phyloP scores from a whole-genome alignment of 371 early-diverging fungal species.

The Basidiobolus meristosporus region DNA sequence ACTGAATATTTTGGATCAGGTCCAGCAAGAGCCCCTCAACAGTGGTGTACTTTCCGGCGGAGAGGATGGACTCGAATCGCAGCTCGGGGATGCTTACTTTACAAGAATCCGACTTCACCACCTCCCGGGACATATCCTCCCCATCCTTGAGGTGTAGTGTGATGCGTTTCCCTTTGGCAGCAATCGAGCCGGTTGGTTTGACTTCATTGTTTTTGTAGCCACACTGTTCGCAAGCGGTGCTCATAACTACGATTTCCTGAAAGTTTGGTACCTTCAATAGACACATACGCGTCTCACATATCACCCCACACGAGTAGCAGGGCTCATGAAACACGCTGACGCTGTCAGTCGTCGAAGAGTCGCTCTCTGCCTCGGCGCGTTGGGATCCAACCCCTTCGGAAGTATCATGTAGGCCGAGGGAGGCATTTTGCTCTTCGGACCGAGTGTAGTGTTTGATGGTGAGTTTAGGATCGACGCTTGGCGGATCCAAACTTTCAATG shows the following conservation, averaged over 20 bases:
- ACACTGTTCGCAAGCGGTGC: constrained; percentile 79
- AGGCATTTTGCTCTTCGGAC: constrained; percentile 55
- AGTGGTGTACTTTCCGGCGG: constrained; percentile 93
- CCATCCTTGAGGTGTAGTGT: constrained; percentile 52
- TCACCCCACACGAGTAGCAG: no score
- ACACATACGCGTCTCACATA: no score
- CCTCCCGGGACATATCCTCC: constrained; percentile 84
- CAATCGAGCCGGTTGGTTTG: constrained; percentile 82
- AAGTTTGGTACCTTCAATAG: constrained; percentile 92
- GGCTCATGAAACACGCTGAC: no score
- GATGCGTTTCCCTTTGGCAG: constrained; percentile 57
- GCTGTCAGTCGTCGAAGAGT: no score
- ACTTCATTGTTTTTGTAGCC: constrained; percentile 93
- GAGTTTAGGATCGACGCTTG: constrained; percentile 64
- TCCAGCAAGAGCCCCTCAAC: constrained; percentile 83
- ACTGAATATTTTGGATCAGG: constrained; percentile 66
- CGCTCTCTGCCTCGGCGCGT: no score
- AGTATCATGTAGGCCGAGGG: constrained; percentile 43
- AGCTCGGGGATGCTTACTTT: constrained; percentile 80
- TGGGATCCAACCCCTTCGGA: no score
- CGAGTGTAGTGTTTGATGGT: constrained; percentile 38
- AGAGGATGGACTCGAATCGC: constrained; percentile 46
- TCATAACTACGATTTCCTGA: constrained; percentile 90
- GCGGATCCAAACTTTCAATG: constrained; percentile 49
- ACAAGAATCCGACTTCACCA: constrained; percentile 89